Conservation (phyloP, 2,329 filamentous ascomycete species). For the Sarocladium brachiariae region DNA sequence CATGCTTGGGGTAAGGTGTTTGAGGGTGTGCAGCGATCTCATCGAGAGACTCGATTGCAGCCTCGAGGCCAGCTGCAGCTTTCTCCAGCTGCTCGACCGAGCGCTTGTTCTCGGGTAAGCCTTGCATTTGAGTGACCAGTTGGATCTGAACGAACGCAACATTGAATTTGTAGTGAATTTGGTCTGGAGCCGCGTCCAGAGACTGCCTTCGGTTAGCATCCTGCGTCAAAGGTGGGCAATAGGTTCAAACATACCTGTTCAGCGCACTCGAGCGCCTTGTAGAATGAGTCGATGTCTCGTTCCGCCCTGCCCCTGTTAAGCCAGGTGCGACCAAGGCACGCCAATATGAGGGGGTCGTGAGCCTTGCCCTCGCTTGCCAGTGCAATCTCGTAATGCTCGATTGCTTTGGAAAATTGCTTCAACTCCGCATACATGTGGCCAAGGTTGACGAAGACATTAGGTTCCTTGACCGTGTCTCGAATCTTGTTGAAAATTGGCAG, state of each 20-base stretch:
- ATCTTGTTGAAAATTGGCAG: constrained; percentile 86
- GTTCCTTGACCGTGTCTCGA: constrained; percentile 81
- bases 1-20: constrained; percentile 81
- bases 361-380: constrained; percentile 68
- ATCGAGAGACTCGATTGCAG: constrained; percentile 69
- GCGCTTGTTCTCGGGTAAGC: constrained; percentile 67
- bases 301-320: constrained; percentile 67
- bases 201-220: constrained; percentile 42
- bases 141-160: constrained; percentile 97
- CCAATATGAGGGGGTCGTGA: constrained; percentile 71
- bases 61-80: constrained; percentile 72
- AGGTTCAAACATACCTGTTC: constrained; percentile 52
- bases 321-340: constrained; percentile 84
- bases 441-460: constrained; percentile 84
- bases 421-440: constrained; percentile 90
- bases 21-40: constrained; percentile 55
- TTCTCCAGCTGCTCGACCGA: constrained; percentile 74
- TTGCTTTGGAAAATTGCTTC: constrained; percentile 82
- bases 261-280: constrained; percentile 52
- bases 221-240: neutral
- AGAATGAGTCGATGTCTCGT: constrained; percentile 50
- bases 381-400: constrained; percentile 89
- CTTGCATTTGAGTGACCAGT: constrained; percentile 74
- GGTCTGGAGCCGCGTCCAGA: constrained; percentile 69
- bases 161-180: constrained; percentile 93